These are phyloP conservation scores for Lipomyces yamadae DNA, from an alignment of 805 yeast genomes.

Conservation along the genomic window DNA sequence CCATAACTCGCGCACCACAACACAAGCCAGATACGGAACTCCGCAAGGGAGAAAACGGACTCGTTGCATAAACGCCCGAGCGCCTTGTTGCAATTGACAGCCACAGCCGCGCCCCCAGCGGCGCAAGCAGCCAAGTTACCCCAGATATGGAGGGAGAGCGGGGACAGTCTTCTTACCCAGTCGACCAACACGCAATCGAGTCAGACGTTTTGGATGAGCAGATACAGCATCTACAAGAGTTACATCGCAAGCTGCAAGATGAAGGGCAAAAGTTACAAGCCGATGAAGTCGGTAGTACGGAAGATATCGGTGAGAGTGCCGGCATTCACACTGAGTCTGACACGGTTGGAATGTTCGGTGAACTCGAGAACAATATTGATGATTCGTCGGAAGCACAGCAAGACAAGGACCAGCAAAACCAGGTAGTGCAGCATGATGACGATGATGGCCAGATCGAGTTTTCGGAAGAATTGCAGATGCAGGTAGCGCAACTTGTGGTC, in stretches of 20 bases:
- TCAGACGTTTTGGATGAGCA: not conserved
- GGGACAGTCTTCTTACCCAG: not conserved
- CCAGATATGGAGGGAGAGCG: not conserved
- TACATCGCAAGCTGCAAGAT: not conserved
- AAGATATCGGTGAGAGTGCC: not conserved
- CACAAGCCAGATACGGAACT: too few relatives aligned
- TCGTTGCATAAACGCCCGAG: not conserved
- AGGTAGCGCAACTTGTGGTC: constrained; percentile 17
- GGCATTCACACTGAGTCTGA: not conserved
- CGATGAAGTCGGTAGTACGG: not conserved
- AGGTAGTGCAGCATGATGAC: not conserved
- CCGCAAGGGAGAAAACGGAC: not conserved
- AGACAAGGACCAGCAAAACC: constrained; percentile 12
- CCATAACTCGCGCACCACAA: not conserved
- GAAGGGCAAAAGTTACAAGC: not conserved
- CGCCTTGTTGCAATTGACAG: not conserved
- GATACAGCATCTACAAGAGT: not conserved
- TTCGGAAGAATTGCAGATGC: constrained; percentile 19
- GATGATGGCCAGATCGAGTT: constrained; percentile 8
- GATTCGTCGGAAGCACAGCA: constrained; percentile 3
- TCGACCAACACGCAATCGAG: not conserved
- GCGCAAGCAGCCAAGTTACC: not conserved
- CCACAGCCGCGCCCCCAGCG: not conserved
- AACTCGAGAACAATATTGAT: not conserved
- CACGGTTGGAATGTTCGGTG: too few relatives aligned